phyloP scores from a whole-genome alignment of 441 rosid species.

The Populus hybrid region DNA sequence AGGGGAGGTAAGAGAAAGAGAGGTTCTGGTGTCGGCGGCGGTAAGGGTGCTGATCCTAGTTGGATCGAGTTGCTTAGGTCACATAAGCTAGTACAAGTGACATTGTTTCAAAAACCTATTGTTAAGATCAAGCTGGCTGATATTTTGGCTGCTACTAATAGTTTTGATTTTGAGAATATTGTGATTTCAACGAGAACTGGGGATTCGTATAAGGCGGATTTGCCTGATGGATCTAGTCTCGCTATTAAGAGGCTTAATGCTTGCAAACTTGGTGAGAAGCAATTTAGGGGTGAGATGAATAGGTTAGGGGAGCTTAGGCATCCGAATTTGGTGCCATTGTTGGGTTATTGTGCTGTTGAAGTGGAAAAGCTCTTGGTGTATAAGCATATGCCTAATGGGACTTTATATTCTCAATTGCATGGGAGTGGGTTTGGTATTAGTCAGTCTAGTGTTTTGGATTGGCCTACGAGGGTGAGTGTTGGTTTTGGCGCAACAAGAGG shows the following conservation, averaged over 20 bases:
- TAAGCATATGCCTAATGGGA: slow-evolving; percentile 65
- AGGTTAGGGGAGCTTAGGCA: slow-evolving; percentile 62
- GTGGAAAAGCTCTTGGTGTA: slow-evolving; percentile 63
- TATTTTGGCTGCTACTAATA: slow-evolving; percentile 76
- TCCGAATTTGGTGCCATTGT: slow-evolving; percentile 70
- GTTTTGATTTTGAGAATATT: slow-evolving; percentile 49
- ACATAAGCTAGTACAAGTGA: slow-evolving; percentile 66
- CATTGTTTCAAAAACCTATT: slow-evolving; percentile 81
- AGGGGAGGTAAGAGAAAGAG: slow-evolving; percentile 27
- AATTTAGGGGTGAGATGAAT: slow-evolving; percentile 61
- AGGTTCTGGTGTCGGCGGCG: slow-evolving; percentile 28
- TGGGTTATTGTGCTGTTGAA: slow-evolving; percentile 67
- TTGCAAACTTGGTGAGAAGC: slow-evolving; percentile 70
- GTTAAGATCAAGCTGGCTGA: slow-evolving; percentile 78
- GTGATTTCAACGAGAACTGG: slow-evolving; percentile 62
- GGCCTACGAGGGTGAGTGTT: slow-evolving; percentile 62
- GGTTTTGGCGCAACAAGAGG: slow-evolving; percentile 70
- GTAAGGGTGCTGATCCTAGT: slow-evolving; percentile 40
- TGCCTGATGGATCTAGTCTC: slow-evolving; percentile 80
- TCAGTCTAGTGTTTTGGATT: slow-evolving; percentile 34
- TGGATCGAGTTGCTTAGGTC: slow-evolving; percentile 59
- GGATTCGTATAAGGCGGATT: slow-evolving; percentile 69
- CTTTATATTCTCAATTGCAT: slow-evolving; percentile 45
- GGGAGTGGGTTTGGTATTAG: slow-evolving; percentile 12
- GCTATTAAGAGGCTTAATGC: slow-evolving; percentile 63